These are phyloP conservation scores for Pilobolus umbonatus DNA, from an alignment of 192 early-diverging fungal species.

Conservation along the genomic window DNA sequence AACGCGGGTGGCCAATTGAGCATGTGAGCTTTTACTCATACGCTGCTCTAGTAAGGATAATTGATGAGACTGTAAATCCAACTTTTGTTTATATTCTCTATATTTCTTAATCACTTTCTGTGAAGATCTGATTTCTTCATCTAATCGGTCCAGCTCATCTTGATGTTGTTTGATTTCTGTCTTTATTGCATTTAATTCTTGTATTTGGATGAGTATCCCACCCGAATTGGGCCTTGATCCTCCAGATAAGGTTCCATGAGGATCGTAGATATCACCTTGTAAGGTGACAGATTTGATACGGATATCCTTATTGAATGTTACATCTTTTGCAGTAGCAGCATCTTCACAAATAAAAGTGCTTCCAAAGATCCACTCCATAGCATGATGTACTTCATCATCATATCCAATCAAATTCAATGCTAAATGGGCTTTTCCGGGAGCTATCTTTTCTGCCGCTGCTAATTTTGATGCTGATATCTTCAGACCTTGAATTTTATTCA, in stretches of 20 bases:
- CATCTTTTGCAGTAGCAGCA: slow-evolving; percentile 72
- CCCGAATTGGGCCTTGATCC: slow-evolving; percentile 73
- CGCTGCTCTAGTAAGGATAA: slow-evolving; percentile 68
- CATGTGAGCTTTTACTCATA: slow-evolving; percentile 68
- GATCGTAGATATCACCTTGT: slow-evolving; percentile 97
- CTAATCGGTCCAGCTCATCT: slow-evolving; percentile 45
- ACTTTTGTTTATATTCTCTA: slow-evolving; percentile 52
- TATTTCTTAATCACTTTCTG: slow-evolving; percentile 55
- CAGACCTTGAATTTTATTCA: slow-evolving; percentile 87
- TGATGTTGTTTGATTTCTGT: slow-evolving; percentile 44
- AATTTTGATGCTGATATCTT: slow-evolving; percentile 57
- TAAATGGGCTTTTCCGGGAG: slow-evolving; percentile 83
- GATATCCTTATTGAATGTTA: slow-evolving; percentile 86
- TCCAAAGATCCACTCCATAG: slow-evolving; percentile 95
- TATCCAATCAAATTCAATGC: slow-evolving; percentile 82
- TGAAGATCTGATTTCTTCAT: slow-evolving; percentile 48
- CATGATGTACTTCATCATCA: slow-evolving; percentile 70
- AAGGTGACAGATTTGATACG: slow-evolving; percentile 87
- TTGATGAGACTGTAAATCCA: slow-evolving; percentile 79
- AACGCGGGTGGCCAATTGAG: slow-evolving; percentile 41
- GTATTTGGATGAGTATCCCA: slow-evolving; percentile 71
- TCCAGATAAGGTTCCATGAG: slow-evolving; percentile 88
- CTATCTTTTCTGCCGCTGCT: slow-evolving; percentile 69
- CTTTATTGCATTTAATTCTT: slow-evolving; percentile 64
- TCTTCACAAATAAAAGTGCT: slow-evolving; percentile 87